phyloP scores from a whole-genome alignment of 768 basidiomycete species.

The Russula olivacea region DNA sequence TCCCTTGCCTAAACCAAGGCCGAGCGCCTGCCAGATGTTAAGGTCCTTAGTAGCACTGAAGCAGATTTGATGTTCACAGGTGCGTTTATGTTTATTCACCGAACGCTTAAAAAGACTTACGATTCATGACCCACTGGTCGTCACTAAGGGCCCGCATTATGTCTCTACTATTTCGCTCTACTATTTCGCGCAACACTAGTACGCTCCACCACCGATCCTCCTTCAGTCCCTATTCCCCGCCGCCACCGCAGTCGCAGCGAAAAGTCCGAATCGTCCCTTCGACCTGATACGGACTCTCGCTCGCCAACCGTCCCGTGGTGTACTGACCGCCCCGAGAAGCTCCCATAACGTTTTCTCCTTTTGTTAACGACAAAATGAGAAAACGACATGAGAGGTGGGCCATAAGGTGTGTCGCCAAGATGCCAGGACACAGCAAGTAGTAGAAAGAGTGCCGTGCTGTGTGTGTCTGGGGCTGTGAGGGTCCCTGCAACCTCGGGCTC shows the following conservation, averaged over 20 bases:
- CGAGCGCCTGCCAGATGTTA: constrained; percentile 65
- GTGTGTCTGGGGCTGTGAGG: too few species aligned
- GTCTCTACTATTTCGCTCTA: too few species aligned
- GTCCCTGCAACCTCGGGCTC: too few species aligned
- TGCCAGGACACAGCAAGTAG: too few species aligned
- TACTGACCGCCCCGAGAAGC: too few species aligned
- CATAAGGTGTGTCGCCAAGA: too few species aligned
- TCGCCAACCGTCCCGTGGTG: constrained; percentile 61
- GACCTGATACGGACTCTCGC: constrained; percentile 53
- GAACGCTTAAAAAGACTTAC: neutral
- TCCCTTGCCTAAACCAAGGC: constrained; percentile 69
- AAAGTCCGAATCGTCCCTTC: constrained; percentile 39
- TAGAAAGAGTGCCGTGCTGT: too few species aligned
- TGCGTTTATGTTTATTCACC: constrained; percentile 33
- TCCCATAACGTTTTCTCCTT: too few species aligned
- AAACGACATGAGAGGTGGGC: too few species aligned
- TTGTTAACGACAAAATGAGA: too few species aligned
- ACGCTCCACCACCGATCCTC: constrained; percentile 65
- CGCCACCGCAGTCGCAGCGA: neutral
- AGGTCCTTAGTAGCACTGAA: constrained; percentile 70
- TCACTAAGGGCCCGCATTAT: constrained; percentile 57
- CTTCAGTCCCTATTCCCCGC: constrained; percentile 75
- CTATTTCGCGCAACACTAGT: constrained; percentile 83
- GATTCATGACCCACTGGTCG: neutral
- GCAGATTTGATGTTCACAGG: constrained; percentile 84